Base-by-base conservation (phyloP, 2,329 filamentous ascomycete species). In the Falciphora oryzae region DNA sequence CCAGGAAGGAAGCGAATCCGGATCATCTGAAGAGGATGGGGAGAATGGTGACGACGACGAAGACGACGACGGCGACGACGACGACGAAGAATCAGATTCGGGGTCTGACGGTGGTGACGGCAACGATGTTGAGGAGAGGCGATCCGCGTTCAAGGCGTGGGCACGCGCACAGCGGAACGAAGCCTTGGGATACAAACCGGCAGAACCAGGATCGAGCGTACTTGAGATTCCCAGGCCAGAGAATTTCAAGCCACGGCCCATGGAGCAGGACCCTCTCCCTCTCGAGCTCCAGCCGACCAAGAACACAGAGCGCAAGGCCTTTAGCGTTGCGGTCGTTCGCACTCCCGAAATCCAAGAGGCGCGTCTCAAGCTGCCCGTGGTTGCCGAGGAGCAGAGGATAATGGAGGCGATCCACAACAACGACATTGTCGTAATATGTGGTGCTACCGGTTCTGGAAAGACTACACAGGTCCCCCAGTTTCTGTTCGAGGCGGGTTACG, bases 401-500 rank as follows among this genome's bases (percentile, higher is more conserved):
- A 98, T 99, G 93, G 95, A 99, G 76, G 93, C 93, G 1, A 92
- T 99, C 61, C 90, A 97, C 76, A 94, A 94, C 73, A 90, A 97
- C 74, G 85, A 94, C 63, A 88, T 92, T 4, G 91, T 97, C 1
- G 90, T 99, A 14, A 87, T 99, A 10, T 97, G 94, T 78, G 95
- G 95, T 76, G 90, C 93, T 18, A 99, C 96, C 44, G 95, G 95
- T 76, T 97, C 93, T 67, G 95, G 95, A 74, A 99, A 99, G 77
- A 99, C 96, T 0, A 99, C 95, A 0, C 95, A 99, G 75, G 86
- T 99, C 11, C 96, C 96, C 0, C 95, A 99, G 72, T 99, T 99
- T 72, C 81, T 99, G 35, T 97, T 91, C 70, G 95, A 99, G 79
- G 89, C 93, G 61, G 95, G 95, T 8, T 98, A 96, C 72, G 95